These are phyloP conservation scores for Picochlorum costavermella DNA, from an alignment of 139 green algal species.

Conservation along the genomic window DNA sequence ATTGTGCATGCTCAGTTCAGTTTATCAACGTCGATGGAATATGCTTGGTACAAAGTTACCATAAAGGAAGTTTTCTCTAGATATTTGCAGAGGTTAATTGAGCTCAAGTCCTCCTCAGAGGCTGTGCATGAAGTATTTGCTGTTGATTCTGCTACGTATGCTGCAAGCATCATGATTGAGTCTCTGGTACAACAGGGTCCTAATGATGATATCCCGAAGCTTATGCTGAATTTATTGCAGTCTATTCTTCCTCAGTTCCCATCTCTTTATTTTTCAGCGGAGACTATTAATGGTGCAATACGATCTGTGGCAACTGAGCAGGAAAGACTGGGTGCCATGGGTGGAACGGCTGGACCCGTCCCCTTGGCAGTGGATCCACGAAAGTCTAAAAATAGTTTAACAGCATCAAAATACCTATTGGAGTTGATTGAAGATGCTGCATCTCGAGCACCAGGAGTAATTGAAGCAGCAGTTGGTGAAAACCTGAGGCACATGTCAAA, in stretches of 20 bases:
- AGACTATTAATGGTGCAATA: not conserved
- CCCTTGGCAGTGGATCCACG: not conserved
- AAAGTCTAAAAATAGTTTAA: not conserved
- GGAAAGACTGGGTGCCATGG: not conserved
- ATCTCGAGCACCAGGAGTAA: not conserved
- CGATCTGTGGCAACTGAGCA: not conserved
- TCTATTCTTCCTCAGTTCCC: not conserved
- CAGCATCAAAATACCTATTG: not conserved
- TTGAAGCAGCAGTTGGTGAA: constrained; percentile 7
- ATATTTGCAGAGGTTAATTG: constrained; percentile 11
- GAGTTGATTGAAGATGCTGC: not conserved
- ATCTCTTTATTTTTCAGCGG: not conserved
- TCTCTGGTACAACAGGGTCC: constrained; percentile 14
- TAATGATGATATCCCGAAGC: constrained; percentile 8
- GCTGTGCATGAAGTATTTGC: constrained; percentile 15
- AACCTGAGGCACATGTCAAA: not conserved
- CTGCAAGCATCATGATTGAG: constrained; percentile 7
- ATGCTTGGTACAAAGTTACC: constrained; percentile 9
- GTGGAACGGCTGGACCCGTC: not conserved
- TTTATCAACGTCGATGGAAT: not conserved
- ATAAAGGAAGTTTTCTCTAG: not conserved
- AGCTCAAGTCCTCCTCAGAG: not conserved
- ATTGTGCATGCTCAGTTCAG: not conserved
- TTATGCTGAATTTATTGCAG: not conserved
- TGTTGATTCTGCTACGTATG: not conserved